Conservation (phyloP, 805 yeast genomes). For the Candida gorgasii region DNA sequence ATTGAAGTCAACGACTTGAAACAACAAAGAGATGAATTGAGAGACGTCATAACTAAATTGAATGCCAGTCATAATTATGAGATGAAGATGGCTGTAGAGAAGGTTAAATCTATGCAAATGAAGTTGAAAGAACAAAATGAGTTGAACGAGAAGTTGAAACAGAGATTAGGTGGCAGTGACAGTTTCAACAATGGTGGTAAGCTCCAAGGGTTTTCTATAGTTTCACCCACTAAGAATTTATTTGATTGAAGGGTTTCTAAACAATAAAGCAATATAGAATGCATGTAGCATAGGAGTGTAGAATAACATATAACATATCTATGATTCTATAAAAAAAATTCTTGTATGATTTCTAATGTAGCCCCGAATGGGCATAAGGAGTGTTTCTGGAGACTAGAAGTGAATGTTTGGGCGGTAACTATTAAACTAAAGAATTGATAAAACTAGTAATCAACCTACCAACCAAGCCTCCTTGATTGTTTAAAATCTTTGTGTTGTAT, state of each 20-base stretch:
- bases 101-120: slow-evolving; percentile 31
- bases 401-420: too few relatives aligned
- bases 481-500: slow-evolving; percentile 29
- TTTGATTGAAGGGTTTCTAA: slow-evolving; percentile 15
- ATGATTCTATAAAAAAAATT: slow-evolving; percentile 7
- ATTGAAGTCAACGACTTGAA: slow-evolving; percentile 25
- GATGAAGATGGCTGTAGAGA: slow-evolving; percentile 35
- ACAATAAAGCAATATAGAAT: background rate
- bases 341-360: too few relatives aligned
- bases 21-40: slow-evolving; percentile 41
- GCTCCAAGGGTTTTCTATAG: slow-evolving; percentile 40
- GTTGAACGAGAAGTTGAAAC: slow-evolving; percentile 36
- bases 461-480: slow-evolving; percentile 42
- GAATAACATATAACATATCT: slow-evolving; percentile 3
- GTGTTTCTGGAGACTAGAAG: too few relatives aligned
- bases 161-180: slow-evolving; percentile 17
- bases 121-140: slow-evolving; percentile 29
- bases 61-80: slow-evolving; percentile 38
- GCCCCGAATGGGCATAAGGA: too few relatives aligned
- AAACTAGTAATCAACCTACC: slow-evolving; percentile 40
- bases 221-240: slow-evolving; percentile 31
- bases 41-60: slow-evolving; percentile 40
- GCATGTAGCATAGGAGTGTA: background rate
- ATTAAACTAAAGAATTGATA: slow-evolving; percentile 17
- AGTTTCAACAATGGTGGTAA: slow-evolving; percentile 28